Evolutionary conservation across 2,329 filamentous ascomycete species (phyloP), one percentile per base, ranked within the genome.

Genomic region (Blastomyces gilchristii): DNA sequence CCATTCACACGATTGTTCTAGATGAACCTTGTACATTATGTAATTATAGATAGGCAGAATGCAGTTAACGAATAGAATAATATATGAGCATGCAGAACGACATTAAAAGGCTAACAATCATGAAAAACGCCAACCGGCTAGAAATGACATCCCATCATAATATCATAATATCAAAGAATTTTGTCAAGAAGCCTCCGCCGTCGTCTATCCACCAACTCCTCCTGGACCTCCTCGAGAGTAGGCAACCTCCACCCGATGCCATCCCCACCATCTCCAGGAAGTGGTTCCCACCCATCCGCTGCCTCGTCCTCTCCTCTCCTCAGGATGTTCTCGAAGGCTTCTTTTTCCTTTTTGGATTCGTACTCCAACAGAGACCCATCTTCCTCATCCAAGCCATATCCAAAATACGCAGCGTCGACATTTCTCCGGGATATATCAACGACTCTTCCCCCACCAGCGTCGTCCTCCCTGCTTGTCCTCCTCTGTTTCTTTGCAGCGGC

Each of bases 401-500:
- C 94, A 75, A 97, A 99, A 76, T 99, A 99, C 41, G 87, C 88
- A 14, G 94, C 94, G 76, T 99, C 91, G 9, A 99, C 92, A 69
- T 87, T 84, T 76, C 84, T 86, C 62, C 79, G 76, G 65, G 77
- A 74, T 66, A 80, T 75, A 60, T 78, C 76, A 43, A 74, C 74
- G 45, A 71, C 72, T 31, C 74, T 70, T 43, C 67, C 69, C 69
- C 71, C 41, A 73, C 74, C 72, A 65, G 87, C 78, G 12, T 91
- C 73, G 69, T 91, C 89, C 60, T 85, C 85, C 69, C 88, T 81
- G 65, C 83, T 82, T 71, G 90, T 87, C 9, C 85, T 76, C 2
- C 86, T 83, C 71, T 86, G 87, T 64, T 81, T 82, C 67, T 81
- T 79, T 59, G 81, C 81, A 0, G 90, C 88, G 0, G 89, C 88